Evolutionary conservation across 2,329 filamentous ascomycete genomes (phyloP).

Genomic region (Didymella glomerata): DNA sequence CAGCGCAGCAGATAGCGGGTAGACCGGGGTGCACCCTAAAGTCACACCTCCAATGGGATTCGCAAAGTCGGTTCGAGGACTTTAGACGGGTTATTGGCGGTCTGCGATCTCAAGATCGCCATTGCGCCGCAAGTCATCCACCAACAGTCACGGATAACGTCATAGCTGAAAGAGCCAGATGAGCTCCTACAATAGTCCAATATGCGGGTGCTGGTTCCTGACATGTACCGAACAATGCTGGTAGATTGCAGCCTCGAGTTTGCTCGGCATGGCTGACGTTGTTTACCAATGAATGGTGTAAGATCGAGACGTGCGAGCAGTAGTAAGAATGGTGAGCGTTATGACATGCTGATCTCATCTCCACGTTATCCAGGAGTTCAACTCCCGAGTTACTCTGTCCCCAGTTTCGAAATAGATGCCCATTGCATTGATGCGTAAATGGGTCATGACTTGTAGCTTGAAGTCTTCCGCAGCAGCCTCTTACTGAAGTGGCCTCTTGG

Average conservation of each 20-base stretch:
- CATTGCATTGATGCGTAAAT: not conserved
- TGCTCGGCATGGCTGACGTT: slow-evolving; percentile 19
- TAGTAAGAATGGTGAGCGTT: slow-evolving; percentile 5
- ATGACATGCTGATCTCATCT: slow-evolving; percentile 13
- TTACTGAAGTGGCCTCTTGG: not conserved
- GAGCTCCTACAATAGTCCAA: not conserved
- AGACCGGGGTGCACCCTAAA: not conserved
- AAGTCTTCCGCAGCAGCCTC: not conserved
- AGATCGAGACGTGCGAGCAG: slow-evolving; percentile 2
- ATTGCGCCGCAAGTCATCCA: slow-evolving; percentile 7
- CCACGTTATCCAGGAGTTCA: not conserved
- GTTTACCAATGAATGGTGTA: slow-evolving; percentile 6
- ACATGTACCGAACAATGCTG: slow-evolving; percentile 8
- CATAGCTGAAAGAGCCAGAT: slow-evolving; percentile 13
- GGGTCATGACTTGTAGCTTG: not conserved
- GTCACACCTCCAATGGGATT: slow-evolving; percentile 4
- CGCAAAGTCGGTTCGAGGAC: not conserved
- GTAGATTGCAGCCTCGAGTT: slow-evolving; percentile 6
- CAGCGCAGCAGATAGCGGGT: not conserved
- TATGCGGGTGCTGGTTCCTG: slow-evolving; percentile 13
- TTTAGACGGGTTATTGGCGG: slow-evolving; percentile 1
- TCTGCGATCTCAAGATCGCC: slow-evolving; percentile 4
- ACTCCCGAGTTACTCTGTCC: too few species aligned
- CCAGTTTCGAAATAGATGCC: not conserved
- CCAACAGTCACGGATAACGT: slow-evolving; percentile 8